These are phyloP conservation scores for Geranium brycei DNA, from an alignment of 345 rosid genomes.

Conservation along the genomic window DNA sequence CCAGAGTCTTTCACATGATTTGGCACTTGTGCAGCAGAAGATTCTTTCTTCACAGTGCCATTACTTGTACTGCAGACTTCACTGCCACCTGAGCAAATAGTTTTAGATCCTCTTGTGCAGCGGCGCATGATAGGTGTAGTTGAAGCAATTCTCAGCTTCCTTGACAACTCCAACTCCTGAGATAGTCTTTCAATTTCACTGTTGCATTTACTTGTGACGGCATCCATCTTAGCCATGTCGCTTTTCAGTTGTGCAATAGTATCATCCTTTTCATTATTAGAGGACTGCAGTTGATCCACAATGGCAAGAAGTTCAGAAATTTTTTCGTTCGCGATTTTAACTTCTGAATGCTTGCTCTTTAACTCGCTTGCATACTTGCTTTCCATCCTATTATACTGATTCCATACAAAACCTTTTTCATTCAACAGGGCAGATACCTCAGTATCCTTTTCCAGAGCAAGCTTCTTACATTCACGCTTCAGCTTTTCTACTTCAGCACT, in stretches of 20 bases:
- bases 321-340: slow-evolving; percentile 40
- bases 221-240: slow-evolving; percentile 44
- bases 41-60: slow-evolving; percentile 30
- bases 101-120: slow-evolving; percentile 22
- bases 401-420: slow-evolving; percentile 65
- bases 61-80: slow-evolving; percentile 5
- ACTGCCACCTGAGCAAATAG: slow-evolving; percentile 15
- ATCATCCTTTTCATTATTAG: slow-evolving; percentile 50
- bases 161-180: slow-evolving; percentile 35
- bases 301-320: slow-evolving; percentile 38
- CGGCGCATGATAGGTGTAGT: slow-evolving; percentile 33
- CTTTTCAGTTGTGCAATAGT: slow-evolving; percentile 31
- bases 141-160: slow-evolving; percentile 24
- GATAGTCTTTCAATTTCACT: slow-evolving; percentile 36
- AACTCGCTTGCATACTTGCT: slow-evolving; percentile 36
- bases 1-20: slow-evolving; percentile 16
- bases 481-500: slow-evolving; percentile 35
- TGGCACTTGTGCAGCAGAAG: slow-evolving; percentile 10
- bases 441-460: slow-evolving; percentile 39
- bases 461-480: slow-evolving; percentile 40
- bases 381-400: slow-evolving; percentile 51
- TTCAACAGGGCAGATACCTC: slow-evolving; percentile 39
- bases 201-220: slow-evolving; percentile 23
- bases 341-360: slow-evolving; percentile 41
- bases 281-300: slow-evolving; percentile 46